phyloP scores from a whole-genome alignment of 108 stramenopile species.

The Chaetoceros muelleri region DNA sequence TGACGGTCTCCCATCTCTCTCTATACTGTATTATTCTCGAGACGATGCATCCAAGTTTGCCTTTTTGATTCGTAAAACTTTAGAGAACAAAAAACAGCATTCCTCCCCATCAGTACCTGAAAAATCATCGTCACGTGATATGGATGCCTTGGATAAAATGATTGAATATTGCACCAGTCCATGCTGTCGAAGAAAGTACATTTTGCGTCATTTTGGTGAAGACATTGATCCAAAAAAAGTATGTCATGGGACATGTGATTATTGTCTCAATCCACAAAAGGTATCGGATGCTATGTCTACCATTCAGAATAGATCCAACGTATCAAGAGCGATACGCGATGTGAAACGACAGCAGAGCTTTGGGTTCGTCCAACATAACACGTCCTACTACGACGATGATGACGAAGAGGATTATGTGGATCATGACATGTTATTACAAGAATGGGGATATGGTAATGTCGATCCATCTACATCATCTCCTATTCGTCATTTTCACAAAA shows the following conservation, averaged over 20 bases:
- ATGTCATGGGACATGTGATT: conserved; percentile 70
- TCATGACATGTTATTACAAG: too few species aligned
- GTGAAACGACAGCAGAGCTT: too few species aligned
- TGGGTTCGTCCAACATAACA: too few species aligned
- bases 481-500: too few species aligned
- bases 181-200: conserved; percentile 51
- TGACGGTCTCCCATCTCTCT: conserved; percentile 65
- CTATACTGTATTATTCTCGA: conserved; percentile 69
- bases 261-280: conserved; percentile 44
- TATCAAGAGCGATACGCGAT: too few species aligned
- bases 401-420: too few species aligned
- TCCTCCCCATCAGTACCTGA: conserved; percentile 9
- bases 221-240: conserved; percentile 29
- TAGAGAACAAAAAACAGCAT: conserved; percentile 16
- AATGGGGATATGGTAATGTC: too few species aligned
- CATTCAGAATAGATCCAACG: too few species aligned
- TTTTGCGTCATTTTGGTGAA: conserved; percentile 72
- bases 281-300: conserved; percentile 30
- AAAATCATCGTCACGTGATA: conserved; percentile 24
- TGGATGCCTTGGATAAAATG: conserved; percentile 56
- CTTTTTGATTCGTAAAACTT: conserved; percentile 39
- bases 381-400: too few species aligned
- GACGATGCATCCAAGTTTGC: conserved; percentile 65
- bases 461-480: too few species aligned
- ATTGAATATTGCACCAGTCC: conserved; percentile 52